Evolutionary conservation across 116 monocot species (phyloP).

Genomic region (Trichopus zeylanicus): DNA sequence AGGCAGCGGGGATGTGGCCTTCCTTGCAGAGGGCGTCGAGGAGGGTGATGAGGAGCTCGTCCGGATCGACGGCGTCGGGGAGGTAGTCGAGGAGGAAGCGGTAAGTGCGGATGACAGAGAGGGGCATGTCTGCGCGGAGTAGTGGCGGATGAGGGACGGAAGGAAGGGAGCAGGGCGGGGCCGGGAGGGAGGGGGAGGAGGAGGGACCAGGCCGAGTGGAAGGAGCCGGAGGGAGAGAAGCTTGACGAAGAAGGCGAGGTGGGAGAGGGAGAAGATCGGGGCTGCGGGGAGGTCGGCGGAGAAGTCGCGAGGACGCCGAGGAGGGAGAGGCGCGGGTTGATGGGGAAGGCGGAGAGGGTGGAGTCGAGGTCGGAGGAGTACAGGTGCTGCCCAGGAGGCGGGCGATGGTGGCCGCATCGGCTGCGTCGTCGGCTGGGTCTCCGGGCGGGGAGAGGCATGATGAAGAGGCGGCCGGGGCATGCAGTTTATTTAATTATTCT

Average conservation of each 20-base stretch:
- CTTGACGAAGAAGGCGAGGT: conserved; percentile 29
- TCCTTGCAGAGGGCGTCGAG: conserved; percentile 80
- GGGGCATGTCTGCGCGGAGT: conserved; percentile 41
- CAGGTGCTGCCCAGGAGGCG: too few species aligned
- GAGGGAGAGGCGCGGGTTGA: conserved; percentile 15
- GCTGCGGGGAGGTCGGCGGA: too few species aligned
- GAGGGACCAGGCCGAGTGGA: conserved; percentile 57
- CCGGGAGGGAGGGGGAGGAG: conserved; percentile 23
- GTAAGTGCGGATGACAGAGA: conserved; percentile 56
- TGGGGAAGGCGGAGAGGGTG: background rate
- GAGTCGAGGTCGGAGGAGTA: background rate
- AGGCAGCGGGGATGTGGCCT: conserved; percentile 35
- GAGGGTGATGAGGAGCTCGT: conserved; percentile 36
- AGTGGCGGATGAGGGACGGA: conserved; percentile 57
- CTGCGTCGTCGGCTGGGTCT: background rate
- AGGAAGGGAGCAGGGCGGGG: conserved; percentile 29
- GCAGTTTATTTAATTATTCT: too few species aligned
- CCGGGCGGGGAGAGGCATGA: background rate
- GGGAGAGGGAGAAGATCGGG: conserved; percentile 10
- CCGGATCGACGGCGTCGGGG: background rate
- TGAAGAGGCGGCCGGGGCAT: too few species aligned
- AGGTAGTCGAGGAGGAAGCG: conserved; percentile 9
- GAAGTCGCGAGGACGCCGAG: too few species aligned
- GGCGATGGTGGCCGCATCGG: background rate
- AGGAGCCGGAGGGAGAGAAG: conserved; percentile 34